phyloP scores from a whole-genome alignment of 2,329 filamentous ascomycete genomes.

The Chaetomium sp. region DNA sequence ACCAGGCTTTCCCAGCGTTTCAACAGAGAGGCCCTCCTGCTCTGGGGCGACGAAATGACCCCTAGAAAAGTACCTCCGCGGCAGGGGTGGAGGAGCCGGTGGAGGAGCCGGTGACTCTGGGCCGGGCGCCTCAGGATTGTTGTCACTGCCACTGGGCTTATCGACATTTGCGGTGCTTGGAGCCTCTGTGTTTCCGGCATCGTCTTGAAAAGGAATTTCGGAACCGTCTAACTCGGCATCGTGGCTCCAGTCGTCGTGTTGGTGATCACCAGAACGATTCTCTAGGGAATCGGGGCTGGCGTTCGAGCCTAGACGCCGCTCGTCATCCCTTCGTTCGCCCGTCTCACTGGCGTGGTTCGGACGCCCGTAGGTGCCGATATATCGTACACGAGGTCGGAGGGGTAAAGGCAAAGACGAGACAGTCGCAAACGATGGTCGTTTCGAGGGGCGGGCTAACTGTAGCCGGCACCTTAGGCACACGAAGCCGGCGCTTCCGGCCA shows the following conservation, averaged over 20 bases:
- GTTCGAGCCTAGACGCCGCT: background rate
- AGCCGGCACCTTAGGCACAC: constrained; percentile 36
- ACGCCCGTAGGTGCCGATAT: background rate
- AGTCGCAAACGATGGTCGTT: background rate
- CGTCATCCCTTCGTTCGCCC: background rate
- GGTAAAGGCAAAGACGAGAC: background rate
- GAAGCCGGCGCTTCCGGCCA: constrained; percentile 29
- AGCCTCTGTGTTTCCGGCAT: too few species aligned
- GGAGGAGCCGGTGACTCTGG: background rate
- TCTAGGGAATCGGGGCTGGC: too few species aligned
- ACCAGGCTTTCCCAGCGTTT: constrained; percentile 35
- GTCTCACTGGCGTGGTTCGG: background rate
- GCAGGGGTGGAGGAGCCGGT: background rate
- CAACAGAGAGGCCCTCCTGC: constrained; percentile 24
- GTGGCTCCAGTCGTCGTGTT: too few species aligned
- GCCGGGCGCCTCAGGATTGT: background rate
- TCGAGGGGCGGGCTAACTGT: constrained; percentile 26
- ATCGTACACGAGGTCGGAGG: background rate
- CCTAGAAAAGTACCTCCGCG: constrained; percentile 11
- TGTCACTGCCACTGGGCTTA: background rate
- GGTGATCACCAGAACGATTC: too few species aligned
- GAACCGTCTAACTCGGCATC: too few species aligned
- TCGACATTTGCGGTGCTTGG: too few species aligned
- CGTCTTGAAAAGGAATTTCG: too few species aligned
- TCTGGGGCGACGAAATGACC: constrained; percentile 14